Evolutionary conservation across 768 basidiomycete species (phyloP).

Genomic region (Russula griseocarnosa): DNA sequence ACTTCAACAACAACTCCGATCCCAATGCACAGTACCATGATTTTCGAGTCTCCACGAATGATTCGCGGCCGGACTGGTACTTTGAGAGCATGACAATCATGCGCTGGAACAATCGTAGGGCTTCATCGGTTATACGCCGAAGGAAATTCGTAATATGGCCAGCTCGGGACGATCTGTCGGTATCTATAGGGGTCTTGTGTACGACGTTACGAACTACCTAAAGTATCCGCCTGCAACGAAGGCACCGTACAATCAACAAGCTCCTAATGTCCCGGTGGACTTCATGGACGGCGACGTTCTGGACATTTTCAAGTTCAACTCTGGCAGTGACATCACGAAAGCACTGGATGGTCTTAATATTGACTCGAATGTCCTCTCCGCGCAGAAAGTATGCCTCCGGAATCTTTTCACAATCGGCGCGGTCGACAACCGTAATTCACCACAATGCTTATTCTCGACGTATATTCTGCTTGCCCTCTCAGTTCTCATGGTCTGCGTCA

Average conservation of each 20-base stretch:
- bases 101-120: conserved; percentile 89
- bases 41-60: conserved; percentile 84
- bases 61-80: conserved; percentile 97
- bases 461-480: conserved; percentile 90
- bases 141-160: conserved; percentile 70
- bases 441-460: conserved; percentile 87
- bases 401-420: conserved; percentile 91
- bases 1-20: conserved; percentile 73
- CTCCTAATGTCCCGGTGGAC: conserved; percentile 41
- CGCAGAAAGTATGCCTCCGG: conserved; percentile 84
- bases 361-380: conserved; percentile 52
- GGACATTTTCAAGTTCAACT: conserved; percentile 67
- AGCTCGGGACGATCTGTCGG: conserved; percentile 60
- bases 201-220: conserved; percentile 83
- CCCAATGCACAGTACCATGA: conserved; percentile 86
- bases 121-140: conserved; percentile 79
- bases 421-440: conserved; percentile 87
- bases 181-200: conserved; percentile 84
- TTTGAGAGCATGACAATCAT: conserved; percentile 90
- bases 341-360: conserved; percentile 58
- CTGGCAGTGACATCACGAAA: conserved; percentile 82
- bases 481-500: conserved; percentile 88
- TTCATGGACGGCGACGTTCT: conserved; percentile 75
- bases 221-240: conserved; percentile 56
- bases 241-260: conserved; percentile 47